Evolutionary conservation across 352 stramenopile species (phyloP), one percentile per base, ranked within the genome.

Genomic region (Globisporangium okanoganense): DNA sequence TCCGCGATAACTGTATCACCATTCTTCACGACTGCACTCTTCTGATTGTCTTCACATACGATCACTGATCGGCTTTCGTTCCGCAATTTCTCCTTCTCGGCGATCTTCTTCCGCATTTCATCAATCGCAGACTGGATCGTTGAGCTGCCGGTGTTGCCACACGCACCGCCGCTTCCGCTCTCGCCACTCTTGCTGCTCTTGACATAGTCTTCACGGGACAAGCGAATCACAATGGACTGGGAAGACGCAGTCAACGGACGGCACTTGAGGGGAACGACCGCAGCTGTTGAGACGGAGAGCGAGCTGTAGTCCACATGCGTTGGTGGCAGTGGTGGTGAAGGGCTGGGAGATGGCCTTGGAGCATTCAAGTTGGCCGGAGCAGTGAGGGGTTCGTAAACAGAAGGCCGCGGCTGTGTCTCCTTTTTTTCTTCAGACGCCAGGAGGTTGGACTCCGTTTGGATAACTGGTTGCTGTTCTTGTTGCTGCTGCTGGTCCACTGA

Each of bases 221-320:
- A 56, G 2, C 66, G 70, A 59, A 94, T 92, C 49, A 94, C 80
- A 18, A 90, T 18, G 13, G 79, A 90, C 66, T 94, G 79, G 13
- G 69, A 76, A 20, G 71, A 72, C 2, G 82, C 84, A n/a, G 82
- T 92, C 50, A 92, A 35, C 14, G 82, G 84, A 12, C 73, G 73
- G 20, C 87, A 72, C 43, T 77, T 65, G 4, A 69, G 67, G 5
- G 69, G 76, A 38, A 43, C n/a, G 24, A 33, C n/a, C 16, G 29
- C 3, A 27, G 18, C 36, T 45, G 41, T 40, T 33, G 53, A 44
- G n/a, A 43, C 27, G 29, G 48, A 33, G n/a, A 51, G 55, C 1
- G 54, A 44, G 20, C 12, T 56, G 22, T 45, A 48, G 20, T 65
- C 49, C 9, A 41, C 50, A 36, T 41, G 55, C 20, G n/a, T n/a